A percentile compares a stretch with the other conserved stretches of the same genome.
These are phyloP conservation scores for Ustilago tritici DNA, from an alignment of 1,284 basidiomycete genomes.

Conservation along the genomic window DNA sequence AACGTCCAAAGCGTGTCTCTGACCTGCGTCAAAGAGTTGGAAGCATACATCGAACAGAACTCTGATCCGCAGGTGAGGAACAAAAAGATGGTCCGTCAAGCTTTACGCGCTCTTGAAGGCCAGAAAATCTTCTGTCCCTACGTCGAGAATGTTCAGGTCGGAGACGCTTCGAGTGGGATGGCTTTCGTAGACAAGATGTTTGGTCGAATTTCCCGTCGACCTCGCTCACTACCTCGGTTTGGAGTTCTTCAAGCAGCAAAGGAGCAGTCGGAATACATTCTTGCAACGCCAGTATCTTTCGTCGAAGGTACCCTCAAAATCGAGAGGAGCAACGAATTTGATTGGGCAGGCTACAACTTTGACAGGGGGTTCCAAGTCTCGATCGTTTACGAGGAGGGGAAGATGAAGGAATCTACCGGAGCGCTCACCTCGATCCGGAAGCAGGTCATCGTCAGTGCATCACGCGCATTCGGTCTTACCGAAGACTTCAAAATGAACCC, in stretches of 20 bases:
- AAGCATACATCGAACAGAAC: constrained; percentile 78
- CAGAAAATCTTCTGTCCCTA: constrained; percentile 78
- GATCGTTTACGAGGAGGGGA: constrained; percentile 74
- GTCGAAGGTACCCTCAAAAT: constrained; percentile 75
- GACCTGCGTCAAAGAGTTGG: constrained; percentile 74
- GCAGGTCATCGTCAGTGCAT: constrained; percentile 72
- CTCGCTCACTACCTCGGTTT: constrained; percentile 18
- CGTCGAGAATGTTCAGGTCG: constrained; percentile 74
- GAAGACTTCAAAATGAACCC: constrained; percentile 78
- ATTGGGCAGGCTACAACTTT: constrained; percentile 75
- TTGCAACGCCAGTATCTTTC: constrained; percentile 72
- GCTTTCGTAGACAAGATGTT: constrained; percentile 28
- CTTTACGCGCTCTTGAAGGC: constrained; percentile 79
- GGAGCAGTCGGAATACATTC: constrained; percentile 73
- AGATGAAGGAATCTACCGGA: constrained; percentile 58
- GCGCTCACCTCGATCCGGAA: constrained; percentile 62
- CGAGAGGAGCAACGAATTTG: constrained; percentile 74
- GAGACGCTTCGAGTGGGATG: constrained; percentile 42
- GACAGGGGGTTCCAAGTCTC: constrained; percentile 76
- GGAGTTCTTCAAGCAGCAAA: constrained; percentile 32
- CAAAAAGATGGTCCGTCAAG: constrained; percentile 76
- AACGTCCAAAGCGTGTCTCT: constrained; percentile 72
- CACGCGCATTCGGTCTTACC: constrained; percentile 77
- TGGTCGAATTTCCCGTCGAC: constrained; percentile 28
- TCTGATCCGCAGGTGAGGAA: constrained; percentile 73